Base-by-base conservation (phyloP, 192 early-diverging fungal species). In the Diversispora epigaea region DNA sequence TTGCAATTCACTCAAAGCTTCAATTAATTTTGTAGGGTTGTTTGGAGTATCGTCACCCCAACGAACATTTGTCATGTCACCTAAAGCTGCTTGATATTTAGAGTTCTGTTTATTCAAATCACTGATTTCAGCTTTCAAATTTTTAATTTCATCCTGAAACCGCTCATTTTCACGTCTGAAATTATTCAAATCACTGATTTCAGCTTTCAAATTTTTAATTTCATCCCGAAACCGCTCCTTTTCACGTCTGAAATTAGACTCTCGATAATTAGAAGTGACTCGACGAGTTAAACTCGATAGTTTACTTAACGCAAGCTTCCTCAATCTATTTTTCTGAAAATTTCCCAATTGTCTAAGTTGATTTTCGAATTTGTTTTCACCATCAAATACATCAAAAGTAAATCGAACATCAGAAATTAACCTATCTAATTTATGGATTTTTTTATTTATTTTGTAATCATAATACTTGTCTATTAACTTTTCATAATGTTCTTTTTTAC, bases 41-140 rank as follows among this genome's bases (percentile, higher is more conserved):
- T 71, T 71, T n/a, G 69, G 69, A 71, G 55, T 54, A 12, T 71
- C 52, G 40, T 71, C 70, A 45, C 19, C 44, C 10, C 15, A 22
- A 43, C 56, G 17, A 45, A 43, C 19, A 43, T 55, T 43, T 10
- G 40, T 58, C 12, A 43, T 7, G 22, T 71, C 58, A n/a, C 54
- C 50, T 21, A 43, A 43, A 39, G 55, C 39, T 60, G 50, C 70
- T 58, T 71, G 50, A 71, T 41, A 58, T n/a, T 71, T 25, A 12
- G 46, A 58, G 52, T 47, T 54, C 43, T 69, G 46, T n/a, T 49
- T 47, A 3, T 19, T 10, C 21, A 68, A 68, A 25, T 11, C 21
- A 8, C 4, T 10, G 11, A 25, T 50, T 68, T 68, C n/a, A 22
- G 46, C 21, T 5, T 14, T n/a, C 12, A 68, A 32, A 50, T 9